These are phyloP conservation scores for Botryobasidium botryosum DNA, from an alignment of 768 basidiomycete species.

Conservation along the genomic window DNA sequence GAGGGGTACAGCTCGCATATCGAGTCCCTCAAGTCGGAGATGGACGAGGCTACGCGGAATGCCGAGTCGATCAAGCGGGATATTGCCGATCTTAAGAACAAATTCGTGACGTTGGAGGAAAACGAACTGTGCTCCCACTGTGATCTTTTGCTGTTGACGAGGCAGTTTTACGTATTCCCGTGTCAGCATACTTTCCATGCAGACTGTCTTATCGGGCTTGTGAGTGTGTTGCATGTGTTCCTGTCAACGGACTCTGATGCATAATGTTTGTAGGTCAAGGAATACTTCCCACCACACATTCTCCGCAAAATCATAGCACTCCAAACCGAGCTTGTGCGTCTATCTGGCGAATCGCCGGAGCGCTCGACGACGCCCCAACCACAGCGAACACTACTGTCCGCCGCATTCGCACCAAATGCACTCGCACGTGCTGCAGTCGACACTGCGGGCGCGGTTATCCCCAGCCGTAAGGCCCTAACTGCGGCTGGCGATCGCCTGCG, in stretches of 20 bases:
- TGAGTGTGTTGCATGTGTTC: slow-evolving; percentile 25
- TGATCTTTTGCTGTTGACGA: slow-evolving; percentile 50
- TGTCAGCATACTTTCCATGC: slow-evolving; percentile 97
- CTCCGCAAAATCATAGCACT: slow-evolving; percentile 74
- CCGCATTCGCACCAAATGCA: slow-evolving; percentile 37
- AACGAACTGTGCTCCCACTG: slow-evolving; percentile 79
- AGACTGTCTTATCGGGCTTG: slow-evolving; percentile 88
- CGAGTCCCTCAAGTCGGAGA: slow-evolving; percentile 74
- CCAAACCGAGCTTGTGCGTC: slow-evolving; percentile 57
- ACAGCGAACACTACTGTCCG: slow-evolving; percentile 57
- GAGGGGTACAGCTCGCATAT: slow-evolving; percentile 91
- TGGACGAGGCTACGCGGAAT: slow-evolving; percentile 87
- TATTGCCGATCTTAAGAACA: slow-evolving; percentile 64
- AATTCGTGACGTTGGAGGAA: slow-evolving; percentile 83
- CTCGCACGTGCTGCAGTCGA: slow-evolving; percentile 5
- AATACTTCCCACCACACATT: slow-evolving; percentile 65
- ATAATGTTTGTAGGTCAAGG: slow-evolving; percentile 56
- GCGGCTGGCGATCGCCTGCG: slow-evolving; percentile 70
- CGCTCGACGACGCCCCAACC: slow-evolving; percentile 12
- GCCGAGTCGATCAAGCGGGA: slow-evolving; percentile 91
- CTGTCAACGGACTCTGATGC: neutral
- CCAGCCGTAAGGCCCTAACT: slow-evolving; percentile 21
- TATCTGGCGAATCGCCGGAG: neutral
- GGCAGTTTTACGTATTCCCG: slow-evolving; percentile 98
- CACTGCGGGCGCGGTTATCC: slow-evolving; percentile 7